Percentiles rank a stretch among this genome's conserved stretches.
Evolutionary conservation across 352 stramenopile genomes (phyloP).

Genomic region (Globisporangium okanoganense): DNA sequence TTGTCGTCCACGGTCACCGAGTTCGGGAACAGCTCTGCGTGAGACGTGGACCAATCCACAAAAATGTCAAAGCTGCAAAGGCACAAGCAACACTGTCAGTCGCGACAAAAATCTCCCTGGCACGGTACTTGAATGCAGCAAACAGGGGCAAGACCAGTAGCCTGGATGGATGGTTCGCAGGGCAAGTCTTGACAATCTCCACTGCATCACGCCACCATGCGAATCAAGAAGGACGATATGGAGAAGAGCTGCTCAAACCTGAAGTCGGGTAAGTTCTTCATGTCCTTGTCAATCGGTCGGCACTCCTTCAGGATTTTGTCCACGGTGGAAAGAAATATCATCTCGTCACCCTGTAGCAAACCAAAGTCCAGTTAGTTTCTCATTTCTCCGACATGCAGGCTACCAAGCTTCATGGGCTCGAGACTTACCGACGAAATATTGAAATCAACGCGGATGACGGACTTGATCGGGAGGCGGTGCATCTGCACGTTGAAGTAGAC

Average conservation of each 20-base stretch:
- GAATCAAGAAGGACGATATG: slow-evolving; percentile 15
- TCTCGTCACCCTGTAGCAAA: slow-evolving; percentile 44
- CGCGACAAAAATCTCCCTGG: slow-evolving; percentile 1
- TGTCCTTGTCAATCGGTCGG: slow-evolving; percentile 52
- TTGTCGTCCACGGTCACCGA: slow-evolving; percentile 39
- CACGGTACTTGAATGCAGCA: slow-evolving; percentile 22
- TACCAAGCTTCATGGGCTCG: not conserved
- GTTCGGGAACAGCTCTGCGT: slow-evolving; percentile 42
- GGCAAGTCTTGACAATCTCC: slow-evolving; percentile 8
- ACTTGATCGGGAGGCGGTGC: slow-evolving; percentile 43
- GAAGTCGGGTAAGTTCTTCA: slow-evolving; percentile 55
- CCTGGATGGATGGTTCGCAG: not conserved
- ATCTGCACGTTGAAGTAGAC: slow-evolving; percentile 60
- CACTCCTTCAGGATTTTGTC: slow-evolving; percentile 65
- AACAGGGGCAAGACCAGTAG: not conserved
- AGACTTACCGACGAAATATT: slow-evolving; percentile 53
- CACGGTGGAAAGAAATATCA: slow-evolving; percentile 62
- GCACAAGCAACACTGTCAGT: slow-evolving; percentile 11
- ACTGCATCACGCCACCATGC: slow-evolving; percentile 15
- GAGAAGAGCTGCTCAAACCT: slow-evolving; percentile 35
- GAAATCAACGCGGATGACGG: slow-evolving; percentile 62
- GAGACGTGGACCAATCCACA: slow-evolving; percentile 42
- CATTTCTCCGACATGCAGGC: slow-evolving; percentile 10
- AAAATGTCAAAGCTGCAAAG: slow-evolving; percentile 63
- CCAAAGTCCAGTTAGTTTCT: not conserved